Evolutionary conservation across 257 asterid species (phyloP).

Genomic region (Solanum verrucosum): DNA sequence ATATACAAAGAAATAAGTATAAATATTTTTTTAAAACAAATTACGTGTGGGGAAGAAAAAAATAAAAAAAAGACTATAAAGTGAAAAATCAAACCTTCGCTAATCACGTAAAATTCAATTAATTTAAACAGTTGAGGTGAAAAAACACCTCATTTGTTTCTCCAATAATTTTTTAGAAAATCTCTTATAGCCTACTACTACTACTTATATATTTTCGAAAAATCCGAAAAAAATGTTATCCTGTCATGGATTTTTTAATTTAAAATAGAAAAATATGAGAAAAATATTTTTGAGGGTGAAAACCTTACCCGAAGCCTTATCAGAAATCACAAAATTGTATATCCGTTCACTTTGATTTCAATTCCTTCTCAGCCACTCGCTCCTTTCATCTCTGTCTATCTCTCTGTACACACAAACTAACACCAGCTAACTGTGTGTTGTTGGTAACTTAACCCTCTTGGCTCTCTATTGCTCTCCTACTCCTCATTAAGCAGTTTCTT

Average conservation of each 20-base stretch:
- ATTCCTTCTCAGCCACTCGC: conserved; percentile 8
- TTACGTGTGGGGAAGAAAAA: no score
- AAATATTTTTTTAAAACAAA: no score
- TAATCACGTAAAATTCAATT: no score
- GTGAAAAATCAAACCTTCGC: no score
- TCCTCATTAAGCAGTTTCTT: not conserved
- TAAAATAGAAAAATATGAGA: not conserved
- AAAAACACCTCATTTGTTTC: not conserved
- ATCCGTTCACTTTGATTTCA: conserved; percentile 3
- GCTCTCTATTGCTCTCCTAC: not conserved
- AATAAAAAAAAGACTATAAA: no score
- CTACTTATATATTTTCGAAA: not conserved
- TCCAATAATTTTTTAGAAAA: not conserved
- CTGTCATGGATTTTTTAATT: not conserved
- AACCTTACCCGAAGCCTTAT: conserved; percentile 10
- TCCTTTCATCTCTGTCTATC: not conserved
- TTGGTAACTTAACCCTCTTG: not conserved
- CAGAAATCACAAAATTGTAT: not conserved
- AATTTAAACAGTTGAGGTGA: not conserved
- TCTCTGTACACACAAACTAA: not conserved
- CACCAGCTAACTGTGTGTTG: not conserved
- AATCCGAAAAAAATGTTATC: not conserved
- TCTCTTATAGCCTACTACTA: not conserved
- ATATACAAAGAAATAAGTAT: not conserved
- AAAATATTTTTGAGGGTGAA: not conserved